These are phyloP conservation scores for Aspergillus pseudoviridinutans DNA, from an alignment of 2,329 filamentous ascomycete species.

Conservation along the genomic window DNA sequence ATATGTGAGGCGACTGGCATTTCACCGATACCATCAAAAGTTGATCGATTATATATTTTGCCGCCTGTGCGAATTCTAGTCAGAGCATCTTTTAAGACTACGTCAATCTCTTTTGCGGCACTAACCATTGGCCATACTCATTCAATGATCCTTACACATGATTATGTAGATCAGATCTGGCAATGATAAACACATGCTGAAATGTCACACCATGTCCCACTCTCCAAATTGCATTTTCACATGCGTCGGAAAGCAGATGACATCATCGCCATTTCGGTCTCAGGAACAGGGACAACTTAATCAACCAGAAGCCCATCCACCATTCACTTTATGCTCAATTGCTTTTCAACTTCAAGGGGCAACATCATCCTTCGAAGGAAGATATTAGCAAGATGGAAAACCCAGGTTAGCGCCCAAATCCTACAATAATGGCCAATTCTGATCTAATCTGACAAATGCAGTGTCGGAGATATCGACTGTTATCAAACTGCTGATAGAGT, in stretches of 20 bases:
- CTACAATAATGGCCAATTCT: not conserved
- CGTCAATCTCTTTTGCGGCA: not conserved
- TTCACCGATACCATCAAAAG: not conserved
- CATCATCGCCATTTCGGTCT: not conserved
- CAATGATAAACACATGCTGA: not conserved
- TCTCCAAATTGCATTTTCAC: not conserved
- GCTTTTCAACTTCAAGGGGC: not conserved
- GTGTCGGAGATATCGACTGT: constrained; percentile 60
- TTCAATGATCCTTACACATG: not conserved
- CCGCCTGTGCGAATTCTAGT: not conserved
- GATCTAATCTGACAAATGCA: constrained; percentile 11
- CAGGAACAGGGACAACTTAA: not conserved
- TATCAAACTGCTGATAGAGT: constrained; percentile 65
- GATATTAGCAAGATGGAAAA: constrained; percentile 15
- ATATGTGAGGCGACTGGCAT: not conserved
- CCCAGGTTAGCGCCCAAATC: constrained; percentile 10
- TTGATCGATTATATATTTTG: not conserved
- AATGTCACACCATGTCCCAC: not conserved
- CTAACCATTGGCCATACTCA: not conserved
- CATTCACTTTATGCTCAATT: not conserved
- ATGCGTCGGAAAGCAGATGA: not conserved
- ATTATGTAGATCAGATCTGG: not conserved
- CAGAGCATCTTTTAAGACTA: not conserved
- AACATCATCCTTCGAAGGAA: not conserved
- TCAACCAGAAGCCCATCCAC: not conserved